A percentile compares a stretch with the other conserved stretches of the same genome.
Evolutionary conservation across 257 asterid genomes (phyloP).

Genomic region (Capsicum rhomboideum): DNA sequence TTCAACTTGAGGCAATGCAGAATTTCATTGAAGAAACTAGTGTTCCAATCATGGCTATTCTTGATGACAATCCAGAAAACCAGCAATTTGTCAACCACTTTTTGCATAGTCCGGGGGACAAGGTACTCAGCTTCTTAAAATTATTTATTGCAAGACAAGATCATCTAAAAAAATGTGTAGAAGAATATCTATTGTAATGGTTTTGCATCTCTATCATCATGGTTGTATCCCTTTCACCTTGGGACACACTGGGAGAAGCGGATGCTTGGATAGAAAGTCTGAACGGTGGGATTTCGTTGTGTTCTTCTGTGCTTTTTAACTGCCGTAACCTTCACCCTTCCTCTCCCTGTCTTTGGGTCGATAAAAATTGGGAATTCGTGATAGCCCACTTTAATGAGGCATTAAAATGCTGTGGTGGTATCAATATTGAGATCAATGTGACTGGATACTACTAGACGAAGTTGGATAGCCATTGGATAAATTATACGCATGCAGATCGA

Average conservation of each 20-base stretch:
- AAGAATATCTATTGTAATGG: neutral
- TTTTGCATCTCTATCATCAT: neutral
- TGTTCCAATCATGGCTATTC: slow-evolving; percentile 46
- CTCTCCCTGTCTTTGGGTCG: neutral
- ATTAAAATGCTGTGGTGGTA: neutral
- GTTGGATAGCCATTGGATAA: neutral
- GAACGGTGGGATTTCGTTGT: neutral
- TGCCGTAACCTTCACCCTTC: neutral
- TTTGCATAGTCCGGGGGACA: slow-evolving; percentile 37
- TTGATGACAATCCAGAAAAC: slow-evolving; percentile 46
- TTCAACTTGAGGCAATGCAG: slow-evolving; percentile 52
- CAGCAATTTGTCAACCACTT: slow-evolving; percentile 49
- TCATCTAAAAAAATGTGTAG: neutral
- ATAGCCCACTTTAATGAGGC: neutral
- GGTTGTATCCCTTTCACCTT: neutral
- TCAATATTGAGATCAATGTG: neutral
- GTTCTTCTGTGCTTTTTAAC: neutral
- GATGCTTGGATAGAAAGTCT: neutral
- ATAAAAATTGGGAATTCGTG: neutral
- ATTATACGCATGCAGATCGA: neutral
- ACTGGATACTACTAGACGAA: neutral
- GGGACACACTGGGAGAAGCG: neutral
- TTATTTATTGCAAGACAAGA: neutral
- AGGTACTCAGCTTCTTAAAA: slow-evolving; percentile 34
- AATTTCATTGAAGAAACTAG: slow-evolving; percentile 51